These are phyloP conservation scores for Kodamaea jinghongensis DNA, from an alignment of 805 yeast species.

Conservation along the genomic window DNA sequence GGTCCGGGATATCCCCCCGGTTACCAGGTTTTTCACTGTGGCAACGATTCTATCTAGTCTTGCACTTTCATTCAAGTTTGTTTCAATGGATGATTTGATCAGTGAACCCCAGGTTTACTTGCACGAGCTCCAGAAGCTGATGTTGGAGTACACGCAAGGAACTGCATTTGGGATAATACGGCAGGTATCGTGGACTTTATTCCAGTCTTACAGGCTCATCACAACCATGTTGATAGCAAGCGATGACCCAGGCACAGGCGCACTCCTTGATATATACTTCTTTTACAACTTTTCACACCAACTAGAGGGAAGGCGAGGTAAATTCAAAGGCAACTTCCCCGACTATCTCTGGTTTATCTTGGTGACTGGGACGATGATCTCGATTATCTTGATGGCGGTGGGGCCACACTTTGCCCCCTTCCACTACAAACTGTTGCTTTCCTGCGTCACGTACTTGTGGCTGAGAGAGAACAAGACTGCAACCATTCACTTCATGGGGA, in stretches of 20 bases:
- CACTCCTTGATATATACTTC: slow-evolving; percentile 51
- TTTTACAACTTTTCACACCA: slow-evolving; percentile 56
- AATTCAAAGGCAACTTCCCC: slow-evolving; percentile 49
- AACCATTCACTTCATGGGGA: slow-evolving; percentile 50
- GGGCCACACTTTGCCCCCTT: slow-evolving; percentile 9
- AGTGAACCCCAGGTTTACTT: neutral
- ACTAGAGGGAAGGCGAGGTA: slow-evolving; percentile 43
- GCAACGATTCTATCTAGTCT: slow-evolving; percentile 25
- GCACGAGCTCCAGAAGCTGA: too few relatives aligned
- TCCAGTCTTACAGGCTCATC: slow-evolving; percentile 46
- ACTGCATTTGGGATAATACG: too few relatives aligned
- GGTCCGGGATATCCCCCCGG: slow-evolving; percentile 51
- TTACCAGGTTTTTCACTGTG: slow-evolving; percentile 55
- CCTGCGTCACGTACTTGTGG: slow-evolving; percentile 63
- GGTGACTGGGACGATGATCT: slow-evolving; percentile 46
- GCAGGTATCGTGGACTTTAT: too few relatives aligned
- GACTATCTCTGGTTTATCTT: slow-evolving; percentile 57
- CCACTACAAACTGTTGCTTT: slow-evolving; percentile 42
- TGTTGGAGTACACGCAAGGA: too few relatives aligned
- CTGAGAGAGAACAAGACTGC: slow-evolving; percentile 53
- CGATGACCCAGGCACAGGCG: slow-evolving; percentile 26
- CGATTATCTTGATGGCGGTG: slow-evolving; percentile 5
- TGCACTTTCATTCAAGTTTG: neutral
- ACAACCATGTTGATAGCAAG: slow-evolving; percentile 50
- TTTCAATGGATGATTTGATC: neutral